Conservation (phyloP, 2,329 filamentous ascomycete species). For the Nothophaeocryptopus gaeumannii region DNA sequence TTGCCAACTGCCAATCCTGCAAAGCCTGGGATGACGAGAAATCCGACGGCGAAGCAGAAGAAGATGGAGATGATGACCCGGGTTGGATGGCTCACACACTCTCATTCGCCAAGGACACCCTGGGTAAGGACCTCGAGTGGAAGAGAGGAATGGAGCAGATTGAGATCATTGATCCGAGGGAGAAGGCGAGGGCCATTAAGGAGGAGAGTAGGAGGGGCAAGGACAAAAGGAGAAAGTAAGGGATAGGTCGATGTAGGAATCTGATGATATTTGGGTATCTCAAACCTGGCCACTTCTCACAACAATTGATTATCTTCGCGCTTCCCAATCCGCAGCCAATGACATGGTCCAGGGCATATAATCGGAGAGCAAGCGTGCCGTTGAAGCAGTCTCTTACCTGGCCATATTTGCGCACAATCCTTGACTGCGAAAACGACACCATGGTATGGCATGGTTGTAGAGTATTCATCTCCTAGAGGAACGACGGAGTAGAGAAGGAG, state of each 20-base stretch:
- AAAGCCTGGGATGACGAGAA: conserved; percentile 73
- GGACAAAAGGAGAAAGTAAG: conserved; percentile 20
- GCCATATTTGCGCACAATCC: too few species aligned
- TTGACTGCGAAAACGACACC: too few species aligned
- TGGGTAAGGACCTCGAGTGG: conserved; percentile 88
- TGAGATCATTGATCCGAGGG: conserved; percentile 75
- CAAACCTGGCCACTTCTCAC: too few species aligned
- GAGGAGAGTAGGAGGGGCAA: conserved; percentile 26
- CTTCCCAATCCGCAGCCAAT: too few species aligned
- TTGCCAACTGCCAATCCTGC: conserved; percentile 91
- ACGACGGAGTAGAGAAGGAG: too few species aligned
- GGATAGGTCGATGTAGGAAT: background rate
- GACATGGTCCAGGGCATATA: too few species aligned
- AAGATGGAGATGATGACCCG: conserved; percentile 51
- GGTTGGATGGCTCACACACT: conserved; percentile 86
- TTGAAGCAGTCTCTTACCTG: too few species aligned
- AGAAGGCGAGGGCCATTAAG: conserved; percentile 31
- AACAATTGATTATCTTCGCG: too few species aligned
- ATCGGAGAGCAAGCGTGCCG: too few species aligned
- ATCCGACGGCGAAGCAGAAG: conserved; percentile 53
- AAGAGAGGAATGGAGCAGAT: conserved; percentile 82
- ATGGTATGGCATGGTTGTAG: too few species aligned
- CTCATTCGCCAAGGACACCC: conserved; percentile 80
- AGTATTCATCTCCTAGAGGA: too few species aligned
- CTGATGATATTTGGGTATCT: too few species aligned